Conservation (phyloP, 2,329 filamentous ascomycete species). For the Colletotrichum lini region DNA sequence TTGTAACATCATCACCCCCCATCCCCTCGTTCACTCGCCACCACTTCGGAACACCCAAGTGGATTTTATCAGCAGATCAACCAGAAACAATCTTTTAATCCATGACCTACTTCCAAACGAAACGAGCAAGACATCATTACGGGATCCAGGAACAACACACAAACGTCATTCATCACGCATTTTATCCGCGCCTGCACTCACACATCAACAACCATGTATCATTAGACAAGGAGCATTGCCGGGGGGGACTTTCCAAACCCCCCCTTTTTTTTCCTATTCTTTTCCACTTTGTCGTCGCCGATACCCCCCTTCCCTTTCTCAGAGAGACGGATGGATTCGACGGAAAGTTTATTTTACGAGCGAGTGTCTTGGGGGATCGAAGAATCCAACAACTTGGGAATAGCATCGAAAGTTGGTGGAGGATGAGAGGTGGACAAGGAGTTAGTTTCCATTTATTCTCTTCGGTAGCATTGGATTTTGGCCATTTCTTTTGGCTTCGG, state of each 20-base stretch:
- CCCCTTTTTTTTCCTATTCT: background rate
- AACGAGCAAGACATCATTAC: conserved; percentile 41
- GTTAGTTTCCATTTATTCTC: background rate
- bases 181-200: background rate
- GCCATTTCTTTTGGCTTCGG: background rate
- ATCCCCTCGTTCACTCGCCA: conserved; percentile 1
- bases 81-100: conserved; percentile 35
- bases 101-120: conserved; percentile 32
- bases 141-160: conserved; percentile 26
- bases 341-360: conserved; percentile 36
- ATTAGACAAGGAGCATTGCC: conserved; percentile 33
- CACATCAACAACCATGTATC: conserved; percentile 20
- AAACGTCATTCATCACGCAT: conserved; percentile 24
- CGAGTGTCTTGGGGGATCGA: conserved; percentile 10
- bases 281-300: conserved; percentile 41
- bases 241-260: background rate
- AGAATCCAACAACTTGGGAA: conserved; percentile 5
- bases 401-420: conserved; percentile 14
- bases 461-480: background rate
- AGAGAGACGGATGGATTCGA: conserved; percentile 42
- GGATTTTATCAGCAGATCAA: conserved; percentile 1
- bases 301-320: conserved; percentile 42
- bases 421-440: background rate
- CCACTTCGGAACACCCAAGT: background rate
- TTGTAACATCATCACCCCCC: conserved; percentile 19